phyloP scores from a whole-genome alignment of 176 grass and related monocot species.

The Themeda triandra region DNA sequence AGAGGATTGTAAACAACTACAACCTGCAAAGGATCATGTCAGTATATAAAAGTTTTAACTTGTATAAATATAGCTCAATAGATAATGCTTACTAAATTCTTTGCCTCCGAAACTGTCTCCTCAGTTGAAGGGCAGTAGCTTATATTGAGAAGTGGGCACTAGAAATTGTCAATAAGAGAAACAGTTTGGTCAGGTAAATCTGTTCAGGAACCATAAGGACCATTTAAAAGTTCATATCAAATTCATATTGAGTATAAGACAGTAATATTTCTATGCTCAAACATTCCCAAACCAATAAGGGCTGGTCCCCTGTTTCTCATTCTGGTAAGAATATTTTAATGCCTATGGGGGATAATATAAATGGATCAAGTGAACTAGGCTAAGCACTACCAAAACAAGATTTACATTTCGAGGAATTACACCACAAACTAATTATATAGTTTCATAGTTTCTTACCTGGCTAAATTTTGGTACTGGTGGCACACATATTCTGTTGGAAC shows the following conservation, averaged over 20 bases:
- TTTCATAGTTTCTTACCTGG: slow-evolving; percentile 45
- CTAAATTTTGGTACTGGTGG: slow-evolving; percentile 51
- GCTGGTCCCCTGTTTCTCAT: not conserved
- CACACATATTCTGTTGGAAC: slow-evolving; percentile 40
- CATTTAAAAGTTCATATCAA: not conserved
- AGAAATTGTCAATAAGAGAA: slow-evolving; percentile 15
- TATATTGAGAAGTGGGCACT: slow-evolving; percentile 96
- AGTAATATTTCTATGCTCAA: not conserved
- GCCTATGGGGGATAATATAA: not conserved
- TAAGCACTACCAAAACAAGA: not conserved
- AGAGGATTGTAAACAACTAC: slow-evolving; percentile 75
- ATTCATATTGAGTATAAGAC: not conserved
- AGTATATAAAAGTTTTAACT: not conserved
- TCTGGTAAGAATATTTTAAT: not conserved
- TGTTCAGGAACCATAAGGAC: not conserved
- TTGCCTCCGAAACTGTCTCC: slow-evolving; percentile 46
- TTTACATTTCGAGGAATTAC: not conserved
- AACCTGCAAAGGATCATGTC: slow-evolving; percentile 41
- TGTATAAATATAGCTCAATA: slow-evolving; percentile 12
- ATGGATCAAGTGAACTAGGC: not conserved
- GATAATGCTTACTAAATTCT: slow-evolving; percentile 62
- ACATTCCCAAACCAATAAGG: not conserved
- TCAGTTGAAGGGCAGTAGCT: slow-evolving; percentile 96
- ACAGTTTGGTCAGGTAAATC: not conserved
- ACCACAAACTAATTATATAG: slow-evolving; percentile 11